Percentiles rank a stretch among this genome's conserved stretches.
Conservation (phyloP, 306 rosid genomes). For the Cyamopsis tetragonoloba region DNA sequence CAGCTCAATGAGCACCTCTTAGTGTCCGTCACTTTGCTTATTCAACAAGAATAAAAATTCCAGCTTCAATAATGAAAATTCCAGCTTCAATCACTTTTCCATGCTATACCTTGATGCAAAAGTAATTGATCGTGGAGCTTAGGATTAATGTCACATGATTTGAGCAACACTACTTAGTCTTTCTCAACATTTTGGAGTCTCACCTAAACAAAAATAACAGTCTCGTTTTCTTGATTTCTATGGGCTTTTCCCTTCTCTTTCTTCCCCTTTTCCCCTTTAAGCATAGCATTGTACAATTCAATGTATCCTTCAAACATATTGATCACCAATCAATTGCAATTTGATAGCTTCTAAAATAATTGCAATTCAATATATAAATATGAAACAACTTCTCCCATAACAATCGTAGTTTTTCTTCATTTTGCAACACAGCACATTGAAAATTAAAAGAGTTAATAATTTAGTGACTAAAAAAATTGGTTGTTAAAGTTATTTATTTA, state of each 20-base stretch:
- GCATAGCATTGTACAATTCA: neutral
- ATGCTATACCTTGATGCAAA: slow-evolving; percentile 2
- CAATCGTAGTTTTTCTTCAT: too few species aligned
- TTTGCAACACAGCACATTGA: too few species aligned
- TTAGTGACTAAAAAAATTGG: too few species aligned
- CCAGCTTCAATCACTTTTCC: neutral
- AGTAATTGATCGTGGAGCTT: slow-evolving; percentile 6
- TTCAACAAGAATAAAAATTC: neutral
- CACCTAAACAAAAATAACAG: neutral
- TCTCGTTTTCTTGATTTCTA: neutral
- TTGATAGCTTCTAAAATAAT: neutral
- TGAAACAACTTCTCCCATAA: too few species aligned
- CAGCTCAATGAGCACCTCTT: too few species aligned
- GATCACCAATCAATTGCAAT: neutral
- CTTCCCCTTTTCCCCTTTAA: neutral
- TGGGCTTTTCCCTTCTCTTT: neutral
- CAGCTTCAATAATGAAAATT: neutral
- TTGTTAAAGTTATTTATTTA: too few species aligned
- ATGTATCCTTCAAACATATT: neutral
- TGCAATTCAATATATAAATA: too few species aligned
- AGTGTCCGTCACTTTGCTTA: too few species aligned
- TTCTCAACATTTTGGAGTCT: neutral
- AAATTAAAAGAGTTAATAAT: too few species aligned
- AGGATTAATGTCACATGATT: slow-evolving; percentile 5
- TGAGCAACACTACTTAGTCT: neutral